A percentile compares a stretch with the other conserved stretches of the same genome.
These are phyloP conservation scores for Rhynchospora pubera DNA, from an alignment of 176 grass and related monocot genomes.

Conservation along the genomic window DNA sequence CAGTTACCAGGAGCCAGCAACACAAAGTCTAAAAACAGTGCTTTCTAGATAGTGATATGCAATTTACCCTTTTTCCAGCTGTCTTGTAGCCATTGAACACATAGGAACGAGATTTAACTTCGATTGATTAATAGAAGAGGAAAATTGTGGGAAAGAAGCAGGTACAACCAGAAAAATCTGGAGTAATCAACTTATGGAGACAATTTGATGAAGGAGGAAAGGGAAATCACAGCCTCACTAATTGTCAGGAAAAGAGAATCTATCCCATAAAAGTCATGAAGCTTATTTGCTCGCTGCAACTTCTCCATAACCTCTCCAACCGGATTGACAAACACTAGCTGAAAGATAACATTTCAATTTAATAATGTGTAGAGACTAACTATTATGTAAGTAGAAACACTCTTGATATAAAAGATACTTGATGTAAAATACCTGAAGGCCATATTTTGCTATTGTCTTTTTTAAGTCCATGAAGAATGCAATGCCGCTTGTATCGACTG, in stretches of 20 bases:
- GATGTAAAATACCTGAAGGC: constrained; percentile 42
- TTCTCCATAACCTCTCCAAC: constrained; percentile 95
- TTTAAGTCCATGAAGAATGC: constrained; percentile 74
- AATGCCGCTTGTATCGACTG: constrained; percentile 78
- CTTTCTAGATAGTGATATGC: background rate
- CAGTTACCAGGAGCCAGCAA: too few species aligned
- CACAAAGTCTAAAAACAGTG: too few species aligned
- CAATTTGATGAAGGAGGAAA: constrained; percentile 54
- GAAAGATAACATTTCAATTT: background rate
- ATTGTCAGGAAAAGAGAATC: constrained; percentile 73
- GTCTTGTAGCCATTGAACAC: background rate
- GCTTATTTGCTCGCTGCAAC: constrained; percentile 64
- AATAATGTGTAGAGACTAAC: background rate
- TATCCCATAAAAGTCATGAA: constrained; percentile 40
- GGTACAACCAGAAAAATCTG: constrained; percentile 1
- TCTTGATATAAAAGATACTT: background rate
- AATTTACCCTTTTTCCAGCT: background rate
- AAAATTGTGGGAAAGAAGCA: background rate
- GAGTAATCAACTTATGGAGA: constrained; percentile 26
- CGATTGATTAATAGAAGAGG: background rate
- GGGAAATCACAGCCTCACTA: constrained; percentile 60
- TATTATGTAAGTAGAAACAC: background rate
- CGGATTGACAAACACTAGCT: constrained; percentile 88
- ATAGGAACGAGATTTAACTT: background rate
- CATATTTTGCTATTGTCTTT: constrained; percentile 58